A percentile compares a stretch with the other conserved stretches of the same genome.
phyloP scores from a whole-genome alignment of 2,329 filamentous ascomycete genomes.

The Fusarium brachygibbosum region DNA sequence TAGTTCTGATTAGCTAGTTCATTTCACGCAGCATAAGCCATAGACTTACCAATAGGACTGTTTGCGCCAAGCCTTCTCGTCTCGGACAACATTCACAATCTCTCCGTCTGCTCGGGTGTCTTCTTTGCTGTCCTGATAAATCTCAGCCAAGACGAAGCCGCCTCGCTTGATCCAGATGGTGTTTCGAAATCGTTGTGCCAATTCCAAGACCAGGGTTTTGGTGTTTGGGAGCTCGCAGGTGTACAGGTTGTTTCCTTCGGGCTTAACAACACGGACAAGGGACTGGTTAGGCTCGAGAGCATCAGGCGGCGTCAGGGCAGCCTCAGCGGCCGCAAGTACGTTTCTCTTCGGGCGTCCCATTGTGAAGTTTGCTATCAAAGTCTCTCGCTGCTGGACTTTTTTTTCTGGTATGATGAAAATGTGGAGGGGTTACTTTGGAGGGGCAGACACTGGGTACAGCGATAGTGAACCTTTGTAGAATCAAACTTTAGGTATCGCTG shows the following conservation, averaged over 20 bases:
- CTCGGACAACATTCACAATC: conserved; percentile 91
- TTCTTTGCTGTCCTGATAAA: conserved; percentile 72
- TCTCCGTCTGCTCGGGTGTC: conserved; percentile 87
- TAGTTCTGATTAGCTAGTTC: conserved; percentile 31
- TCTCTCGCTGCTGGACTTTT: conserved; percentile 18
- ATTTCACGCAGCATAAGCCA: not conserved
- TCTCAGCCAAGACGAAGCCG: conserved; percentile 86
- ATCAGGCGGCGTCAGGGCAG: conserved; percentile 71
- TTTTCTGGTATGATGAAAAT: conserved; percentile 11
- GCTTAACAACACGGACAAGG: conserved; percentile 83
- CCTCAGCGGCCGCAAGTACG: conserved; percentile 81
- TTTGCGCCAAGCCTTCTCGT: conserved; percentile 94
- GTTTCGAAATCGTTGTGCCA: conserved; percentile 87
- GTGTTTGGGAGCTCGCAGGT: conserved; percentile 78
- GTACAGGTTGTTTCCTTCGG: conserved; percentile 92
- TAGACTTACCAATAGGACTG: conserved; percentile 81
- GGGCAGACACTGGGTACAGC: conserved; percentile 34
- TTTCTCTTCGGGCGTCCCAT: conserved; percentile 73
- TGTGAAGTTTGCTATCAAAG: conserved; percentile 4
- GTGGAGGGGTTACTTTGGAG: conserved; percentile 40
- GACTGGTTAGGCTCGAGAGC: conserved; percentile 71
- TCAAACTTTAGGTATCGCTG: conserved; percentile 15
- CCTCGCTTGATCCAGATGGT: conserved; percentile 94
- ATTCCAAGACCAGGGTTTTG: conserved; percentile 79
- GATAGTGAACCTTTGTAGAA: conserved; percentile 27